phyloP scores from a whole-genome alignment of 495 filamentous ascomycete genomes.

The Jackrogersella multiformis region DNA sequence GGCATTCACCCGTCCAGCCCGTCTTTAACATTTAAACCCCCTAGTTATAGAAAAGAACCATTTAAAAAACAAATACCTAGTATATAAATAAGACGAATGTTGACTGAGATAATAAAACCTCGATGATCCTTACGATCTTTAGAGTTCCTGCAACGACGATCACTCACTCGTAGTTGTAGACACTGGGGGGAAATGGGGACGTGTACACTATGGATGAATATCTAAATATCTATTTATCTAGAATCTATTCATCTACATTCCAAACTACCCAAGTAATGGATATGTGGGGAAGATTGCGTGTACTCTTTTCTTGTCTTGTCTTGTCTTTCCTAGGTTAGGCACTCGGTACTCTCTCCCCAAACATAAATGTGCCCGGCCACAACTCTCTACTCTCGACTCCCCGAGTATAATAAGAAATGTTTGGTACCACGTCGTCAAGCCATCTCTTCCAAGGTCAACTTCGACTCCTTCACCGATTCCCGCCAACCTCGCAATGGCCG shows the following conservation, averaged over 20 bases:
- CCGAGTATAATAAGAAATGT: not conserved
- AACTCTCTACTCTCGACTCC: not conserved
- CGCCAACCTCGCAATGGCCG: slow-evolving; percentile 27
- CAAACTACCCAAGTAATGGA: slow-evolving; percentile 4
- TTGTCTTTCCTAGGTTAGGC: no score
- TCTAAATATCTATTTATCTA: no score
- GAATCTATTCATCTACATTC: not conserved
- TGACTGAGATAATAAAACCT: no score
- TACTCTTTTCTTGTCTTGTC: no score
- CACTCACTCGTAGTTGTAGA: slow-evolving; percentile 8
- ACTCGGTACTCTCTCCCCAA: slow-evolving; percentile 23
- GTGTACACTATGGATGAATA: slow-evolving; percentile 15
- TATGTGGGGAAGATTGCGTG: slow-evolving; percentile 41
- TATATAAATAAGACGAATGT: not conserved
- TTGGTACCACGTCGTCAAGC: not conserved
- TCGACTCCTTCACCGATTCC: not conserved
- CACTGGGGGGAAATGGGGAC: not conserved
- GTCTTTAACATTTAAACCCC: slow-evolving; percentile 7
- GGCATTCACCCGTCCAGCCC: not conserved
- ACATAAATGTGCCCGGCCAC: slow-evolving; percentile 7
- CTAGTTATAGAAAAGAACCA: not conserved
- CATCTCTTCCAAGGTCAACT: not conserved
- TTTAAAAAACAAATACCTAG: not conserved
- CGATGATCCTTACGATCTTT: slow-evolving; percentile 22
- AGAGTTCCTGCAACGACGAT: slow-evolving; percentile 30